Evolutionary conservation across 2,329 filamentous ascomycete genomes (phyloP).

Genomic region (Elsinoe ampelina): DNA sequence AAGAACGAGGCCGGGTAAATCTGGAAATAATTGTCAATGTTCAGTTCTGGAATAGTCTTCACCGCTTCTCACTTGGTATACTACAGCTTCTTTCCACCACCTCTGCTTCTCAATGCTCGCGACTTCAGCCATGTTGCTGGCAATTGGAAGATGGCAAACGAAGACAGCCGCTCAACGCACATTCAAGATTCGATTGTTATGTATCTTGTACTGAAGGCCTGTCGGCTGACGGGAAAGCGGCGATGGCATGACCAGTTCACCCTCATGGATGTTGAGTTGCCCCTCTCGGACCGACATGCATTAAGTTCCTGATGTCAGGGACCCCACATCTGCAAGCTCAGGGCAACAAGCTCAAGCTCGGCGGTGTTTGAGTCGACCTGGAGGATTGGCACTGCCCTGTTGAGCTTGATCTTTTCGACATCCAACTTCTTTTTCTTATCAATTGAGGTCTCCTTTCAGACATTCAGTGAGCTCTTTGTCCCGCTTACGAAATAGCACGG

Average conservation of each 20-base stretch:
- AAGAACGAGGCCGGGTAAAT: slow-evolving; percentile 52
- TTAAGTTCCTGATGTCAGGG: slow-evolving; percentile 7
- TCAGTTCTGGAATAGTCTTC: background rate
- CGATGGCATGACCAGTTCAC: background rate
- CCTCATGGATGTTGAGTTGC: background rate
- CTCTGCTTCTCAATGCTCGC: slow-evolving; percentile 17
- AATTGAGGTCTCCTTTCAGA: too few species aligned
- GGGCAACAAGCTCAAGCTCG: background rate
- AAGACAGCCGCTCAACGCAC: too few species aligned
- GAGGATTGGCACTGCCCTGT: background rate
- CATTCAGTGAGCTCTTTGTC: too few species aligned
- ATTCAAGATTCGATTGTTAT: too few species aligned
- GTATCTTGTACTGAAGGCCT: background rate
- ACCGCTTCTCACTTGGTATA: slow-evolving; percentile 22
- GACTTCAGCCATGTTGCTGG: slow-evolving; percentile 14
- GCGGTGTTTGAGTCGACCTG: background rate
- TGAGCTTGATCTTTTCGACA: background rate
- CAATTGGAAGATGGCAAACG: background rate
- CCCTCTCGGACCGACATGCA: slow-evolving; percentile 9
- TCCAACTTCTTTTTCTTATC: too few species aligned
- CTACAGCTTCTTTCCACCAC: slow-evolving; percentile 33
- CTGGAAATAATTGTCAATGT: slow-evolving; percentile 30
- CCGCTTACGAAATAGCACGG: background rate
- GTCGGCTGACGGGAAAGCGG: background rate
- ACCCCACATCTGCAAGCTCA: slow-evolving; percentile 1